phyloP scores from a whole-genome alignment of 371 early-diverging fungal genomes.

The Basidiobolus meristosporus region DNA sequence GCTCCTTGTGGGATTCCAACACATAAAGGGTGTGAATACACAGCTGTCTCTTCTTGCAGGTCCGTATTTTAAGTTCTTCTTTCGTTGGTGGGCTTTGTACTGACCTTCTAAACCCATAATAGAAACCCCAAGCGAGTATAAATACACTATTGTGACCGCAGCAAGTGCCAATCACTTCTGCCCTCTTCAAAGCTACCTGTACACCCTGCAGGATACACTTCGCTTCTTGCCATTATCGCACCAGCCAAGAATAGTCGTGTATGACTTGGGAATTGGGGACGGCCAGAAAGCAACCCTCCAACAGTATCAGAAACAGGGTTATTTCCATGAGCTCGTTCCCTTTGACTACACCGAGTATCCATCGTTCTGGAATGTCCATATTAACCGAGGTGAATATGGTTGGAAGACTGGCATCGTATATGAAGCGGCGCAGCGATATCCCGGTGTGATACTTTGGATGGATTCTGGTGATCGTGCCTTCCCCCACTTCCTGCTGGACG shows the following conservation, averaged over 20 bases:
- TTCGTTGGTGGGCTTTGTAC: too few species aligned
- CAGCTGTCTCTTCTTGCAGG: too few species aligned
- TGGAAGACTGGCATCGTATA: constrained; percentile 41
- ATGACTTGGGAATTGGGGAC: constrained; percentile 16
- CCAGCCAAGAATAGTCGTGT: constrained; percentile 19
- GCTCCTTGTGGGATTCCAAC: too few species aligned
- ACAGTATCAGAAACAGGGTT: constrained; percentile 10
- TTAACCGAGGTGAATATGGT: constrained; percentile 33
- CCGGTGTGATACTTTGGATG: constrained; percentile 27
- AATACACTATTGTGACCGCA: constrained; percentile 34
- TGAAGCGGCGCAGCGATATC: constrained; percentile 21
- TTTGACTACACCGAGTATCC: constrained; percentile 30
- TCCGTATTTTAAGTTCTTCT: too few species aligned
- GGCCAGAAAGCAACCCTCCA: constrained; percentile 11
- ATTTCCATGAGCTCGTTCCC: constrained; percentile 21
- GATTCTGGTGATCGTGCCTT: constrained; percentile 35
- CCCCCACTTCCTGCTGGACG: constrained; percentile 20
- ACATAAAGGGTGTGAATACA: too few species aligned
- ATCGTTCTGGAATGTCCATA: constrained; percentile 29
- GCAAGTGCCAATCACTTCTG: constrained; percentile 37
- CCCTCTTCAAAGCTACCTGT: constrained; percentile 23
- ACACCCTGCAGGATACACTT: constrained; percentile 18
- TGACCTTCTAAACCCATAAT: too few species aligned
- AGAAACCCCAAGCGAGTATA: constrained; percentile 2
- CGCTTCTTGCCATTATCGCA: not conserved